Conservation (phyloP, 192 early-diverging fungal species). For the Umbelopsis isabellina region DNA sequence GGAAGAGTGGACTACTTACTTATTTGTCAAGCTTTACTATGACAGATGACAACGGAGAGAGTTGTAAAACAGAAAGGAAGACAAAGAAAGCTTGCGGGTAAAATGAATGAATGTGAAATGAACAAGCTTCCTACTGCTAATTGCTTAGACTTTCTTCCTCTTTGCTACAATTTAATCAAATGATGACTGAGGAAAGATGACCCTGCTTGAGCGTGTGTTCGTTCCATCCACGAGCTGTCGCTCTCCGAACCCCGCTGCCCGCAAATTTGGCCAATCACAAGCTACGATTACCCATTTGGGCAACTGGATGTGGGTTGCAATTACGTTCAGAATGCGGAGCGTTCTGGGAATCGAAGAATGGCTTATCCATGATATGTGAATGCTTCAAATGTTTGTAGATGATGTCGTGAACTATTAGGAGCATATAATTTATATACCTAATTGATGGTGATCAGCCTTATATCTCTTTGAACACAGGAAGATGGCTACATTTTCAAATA, state of each 20-base stretch:
- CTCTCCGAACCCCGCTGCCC: slow-evolving; percentile 12
- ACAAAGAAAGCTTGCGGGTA: slow-evolving; percentile 17
- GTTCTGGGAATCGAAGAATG: too few relatives aligned
- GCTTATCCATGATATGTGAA: too few relatives aligned
- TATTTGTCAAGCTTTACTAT: not conserved
- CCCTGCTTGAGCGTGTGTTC: not conserved
- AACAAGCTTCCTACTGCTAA: slow-evolving; percentile 20
- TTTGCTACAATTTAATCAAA: slow-evolving; percentile 20
- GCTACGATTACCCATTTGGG: not conserved
- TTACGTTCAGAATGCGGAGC: not conserved
- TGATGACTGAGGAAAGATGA: slow-evolving; percentile 22
- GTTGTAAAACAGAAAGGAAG: slow-evolving; percentile 14
- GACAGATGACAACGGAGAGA: slow-evolving; percentile 6
- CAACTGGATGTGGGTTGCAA: not conserved
- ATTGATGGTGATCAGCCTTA: too few relatives aligned
- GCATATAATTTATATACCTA: too few relatives aligned
- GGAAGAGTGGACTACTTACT: not conserved
- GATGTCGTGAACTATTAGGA: too few relatives aligned
- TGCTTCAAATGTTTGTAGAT: too few relatives aligned
- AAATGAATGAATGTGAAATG: slow-evolving; percentile 17
- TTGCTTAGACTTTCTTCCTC: slow-evolving; percentile 22
- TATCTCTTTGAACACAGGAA: too few relatives aligned
- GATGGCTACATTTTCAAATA: too few relatives aligned
- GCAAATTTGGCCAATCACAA: slow-evolving; percentile 19
- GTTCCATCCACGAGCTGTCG: slow-evolving; percentile 9